Conservation (phyloP, 2,329 filamentous ascomycete genomes). For the Ophiostoma sp. region DNA sequence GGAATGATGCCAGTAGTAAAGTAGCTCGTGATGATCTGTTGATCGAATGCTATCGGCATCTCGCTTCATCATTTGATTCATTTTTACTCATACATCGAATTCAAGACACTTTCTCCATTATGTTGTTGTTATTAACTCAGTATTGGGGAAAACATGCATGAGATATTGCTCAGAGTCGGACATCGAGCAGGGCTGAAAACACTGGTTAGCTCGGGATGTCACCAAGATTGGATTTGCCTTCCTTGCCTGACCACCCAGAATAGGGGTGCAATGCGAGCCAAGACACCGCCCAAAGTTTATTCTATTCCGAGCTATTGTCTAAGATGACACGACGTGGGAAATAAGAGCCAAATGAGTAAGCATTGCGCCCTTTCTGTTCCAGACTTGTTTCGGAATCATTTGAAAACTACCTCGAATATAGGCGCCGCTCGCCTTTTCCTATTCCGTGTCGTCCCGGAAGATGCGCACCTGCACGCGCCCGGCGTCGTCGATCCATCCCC, state of each 20-base stretch:
- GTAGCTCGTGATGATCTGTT: too few species aligned
- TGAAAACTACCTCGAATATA: too few species aligned
- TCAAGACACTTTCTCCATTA: too few species aligned
- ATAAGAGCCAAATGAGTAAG: background rate
- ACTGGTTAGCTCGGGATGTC: background rate
- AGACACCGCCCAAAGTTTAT: background rate
- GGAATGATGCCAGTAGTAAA: too few species aligned
- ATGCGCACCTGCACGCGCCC: conserved; percentile 54
- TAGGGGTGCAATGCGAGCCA: conserved; percentile 1
- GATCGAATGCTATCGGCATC: too few species aligned
- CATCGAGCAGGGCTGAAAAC: background rate
- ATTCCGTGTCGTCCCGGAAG: conserved; percentile 39
- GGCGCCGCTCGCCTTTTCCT: background rate
- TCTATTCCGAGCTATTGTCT: background rate
- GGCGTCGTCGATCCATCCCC: conserved; percentile 65
- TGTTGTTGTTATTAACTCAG: too few species aligned
- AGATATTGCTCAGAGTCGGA: background rate
- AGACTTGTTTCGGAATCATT: too few species aligned
- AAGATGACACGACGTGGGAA: background rate
- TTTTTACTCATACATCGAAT: too few species aligned
- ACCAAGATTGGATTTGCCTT: background rate
- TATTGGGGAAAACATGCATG: background rate
- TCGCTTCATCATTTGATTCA: too few species aligned
- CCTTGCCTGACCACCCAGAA: background rate
- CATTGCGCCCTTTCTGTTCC: background rate